These are phyloP conservation scores for Aspergillus sp. DNA, from an alignment of 2,329 filamentous ascomycete genomes.

Conservation along the genomic window DNA sequence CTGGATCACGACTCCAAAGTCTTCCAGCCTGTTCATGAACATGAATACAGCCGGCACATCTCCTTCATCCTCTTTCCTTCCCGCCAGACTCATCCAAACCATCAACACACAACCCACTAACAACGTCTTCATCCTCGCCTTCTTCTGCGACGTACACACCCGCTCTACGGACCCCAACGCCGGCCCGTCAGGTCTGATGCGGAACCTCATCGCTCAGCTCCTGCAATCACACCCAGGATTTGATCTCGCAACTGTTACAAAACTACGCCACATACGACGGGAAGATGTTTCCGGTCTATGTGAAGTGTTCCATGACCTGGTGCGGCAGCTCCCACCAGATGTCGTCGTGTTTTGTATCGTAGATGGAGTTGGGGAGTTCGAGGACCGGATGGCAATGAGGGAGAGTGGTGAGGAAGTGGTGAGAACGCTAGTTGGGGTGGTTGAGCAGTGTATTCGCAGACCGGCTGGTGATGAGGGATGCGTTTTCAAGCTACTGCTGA, in stretches of 20 bases:
- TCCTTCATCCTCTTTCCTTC: background rate
- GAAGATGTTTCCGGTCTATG: background rate
- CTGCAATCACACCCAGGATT: background rate
- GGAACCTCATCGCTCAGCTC: background rate
- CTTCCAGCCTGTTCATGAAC: background rate
- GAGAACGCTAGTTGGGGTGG: background rate
- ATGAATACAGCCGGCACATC: background rate
- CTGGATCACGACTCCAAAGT: background rate
- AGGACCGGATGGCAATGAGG: background rate
- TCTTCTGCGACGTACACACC: background rate
- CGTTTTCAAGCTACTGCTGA: background rate
- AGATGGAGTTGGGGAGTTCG: background rate
- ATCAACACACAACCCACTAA: background rate
- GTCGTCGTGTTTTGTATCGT: background rate
- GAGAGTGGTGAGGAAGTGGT: background rate
- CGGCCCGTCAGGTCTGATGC: background rate
- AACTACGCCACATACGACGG: background rate
- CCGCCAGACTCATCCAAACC: background rate
- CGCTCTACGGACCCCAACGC: background rate
- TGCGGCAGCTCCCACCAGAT: background rate
- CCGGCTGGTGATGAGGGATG: background rate
- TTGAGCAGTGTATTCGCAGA: background rate
- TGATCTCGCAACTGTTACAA: background rate
- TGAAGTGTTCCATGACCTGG: background rate
- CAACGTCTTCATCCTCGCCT: background rate